Evolutionary conservation across 2,329 filamentous ascomycete genomes (phyloP), one percentile per base, ranked within the genome.

Genomic region (Colletotrichum caudatum): DNA sequence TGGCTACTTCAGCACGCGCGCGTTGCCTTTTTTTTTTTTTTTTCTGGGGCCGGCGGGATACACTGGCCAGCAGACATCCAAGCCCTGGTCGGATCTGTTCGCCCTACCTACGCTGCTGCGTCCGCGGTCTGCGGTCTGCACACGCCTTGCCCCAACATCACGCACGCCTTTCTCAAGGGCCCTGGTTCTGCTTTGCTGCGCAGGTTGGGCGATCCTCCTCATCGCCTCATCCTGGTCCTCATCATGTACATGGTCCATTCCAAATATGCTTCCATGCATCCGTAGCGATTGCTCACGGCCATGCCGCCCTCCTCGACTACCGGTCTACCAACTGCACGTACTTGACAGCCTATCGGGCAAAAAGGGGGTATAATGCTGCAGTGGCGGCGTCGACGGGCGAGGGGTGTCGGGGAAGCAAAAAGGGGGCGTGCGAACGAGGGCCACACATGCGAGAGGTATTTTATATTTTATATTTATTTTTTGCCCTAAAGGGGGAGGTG

Each of bases 221-320:
- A 20, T 6, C 39, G 29, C 29, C 29, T 29, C 20, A 58, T 37
- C 29, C 62, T n/a, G 29, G 61, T 23, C 23, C 11, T 29, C 26
- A 6, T 41, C 37, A 41, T n/a, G 35, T n/a, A 44, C 48, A 41
- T n/a, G n/a, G 51, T 29, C 26, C 26, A 64, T 64, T 64, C 48
- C 61, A 64, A 46, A 64, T 46, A 44, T 44, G 35, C 50, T 64
- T 64, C 35, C 50, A 54, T 56, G 61, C 61, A 53, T 64, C 51
- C n/a, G n/a, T 26, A 29, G 8, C 35, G 11, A 37, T 37, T 37
- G 23, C 48, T 12, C 37, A 18, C 16, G 23, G 23, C 9, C n/a
- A 63, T 51, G 33, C 29, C 51, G 6, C 12, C 11, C 35, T 29
- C 35, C 33, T n/a, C 7, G 44, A 7, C 33, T 39, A 29, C 50